A percentile compares a stretch with the other conserved stretches of the same genome.
Evolutionary conservation across 1,284 basidiomycete species (phyloP).

Genomic region (Cystobasidiaceae sp.): DNA sequence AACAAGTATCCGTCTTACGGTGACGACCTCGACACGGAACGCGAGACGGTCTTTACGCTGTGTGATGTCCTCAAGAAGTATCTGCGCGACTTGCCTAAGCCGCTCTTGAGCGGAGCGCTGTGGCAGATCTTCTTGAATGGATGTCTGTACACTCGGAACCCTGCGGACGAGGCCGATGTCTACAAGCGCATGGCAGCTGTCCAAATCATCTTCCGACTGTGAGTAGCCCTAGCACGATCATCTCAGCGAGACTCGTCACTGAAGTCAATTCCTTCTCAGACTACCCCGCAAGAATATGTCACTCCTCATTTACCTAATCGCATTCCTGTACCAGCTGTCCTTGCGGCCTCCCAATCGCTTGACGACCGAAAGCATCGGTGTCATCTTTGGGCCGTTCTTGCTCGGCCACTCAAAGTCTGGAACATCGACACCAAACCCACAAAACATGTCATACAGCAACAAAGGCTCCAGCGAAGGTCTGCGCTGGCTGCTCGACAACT

Average conservation of each 20-base stretch:
- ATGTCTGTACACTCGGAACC: slow-evolving; percentile 41
- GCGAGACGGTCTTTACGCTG: slow-evolving; percentile 16
- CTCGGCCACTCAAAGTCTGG: slow-evolving; percentile 36
- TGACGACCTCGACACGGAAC: slow-evolving; percentile 16
- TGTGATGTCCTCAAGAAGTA: slow-evolving; percentile 52
- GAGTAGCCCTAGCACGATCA: not conserved
- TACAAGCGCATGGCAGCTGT: slow-evolving; percentile 46
- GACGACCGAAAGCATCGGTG: slow-evolving; percentile 44
- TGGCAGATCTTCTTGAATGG: slow-evolving; percentile 44
- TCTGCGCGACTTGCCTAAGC: slow-evolving; percentile 54
- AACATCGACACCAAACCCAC: not conserved
- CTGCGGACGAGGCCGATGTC: slow-evolving; percentile 35
- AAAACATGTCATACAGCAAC: not conserved
- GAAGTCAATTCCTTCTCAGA: not conserved
- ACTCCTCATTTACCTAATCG: slow-evolving; percentile 59
- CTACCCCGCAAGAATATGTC: slow-evolving; percentile 57
- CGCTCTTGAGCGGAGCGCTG: slow-evolving; percentile 45
- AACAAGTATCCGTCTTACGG: slow-evolving; percentile 27
- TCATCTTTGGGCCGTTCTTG: slow-evolving; percentile 46
- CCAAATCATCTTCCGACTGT: slow-evolving; percentile 57
- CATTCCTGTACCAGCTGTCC: slow-evolving; percentile 54
- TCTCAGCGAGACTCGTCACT: not conserved
- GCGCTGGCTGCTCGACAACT: slow-evolving; percentile 22
- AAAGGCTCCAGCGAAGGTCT: slow-evolving; percentile 14
- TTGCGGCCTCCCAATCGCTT: slow-evolving; percentile 46